Percentiles rank a stretch among this genome's conserved stretches.
These are phyloP conservation scores for Sclerotinia spermophila DNA, from an alignment of 2,329 filamentous ascomycete genomes.

Conservation along the genomic window DNA sequence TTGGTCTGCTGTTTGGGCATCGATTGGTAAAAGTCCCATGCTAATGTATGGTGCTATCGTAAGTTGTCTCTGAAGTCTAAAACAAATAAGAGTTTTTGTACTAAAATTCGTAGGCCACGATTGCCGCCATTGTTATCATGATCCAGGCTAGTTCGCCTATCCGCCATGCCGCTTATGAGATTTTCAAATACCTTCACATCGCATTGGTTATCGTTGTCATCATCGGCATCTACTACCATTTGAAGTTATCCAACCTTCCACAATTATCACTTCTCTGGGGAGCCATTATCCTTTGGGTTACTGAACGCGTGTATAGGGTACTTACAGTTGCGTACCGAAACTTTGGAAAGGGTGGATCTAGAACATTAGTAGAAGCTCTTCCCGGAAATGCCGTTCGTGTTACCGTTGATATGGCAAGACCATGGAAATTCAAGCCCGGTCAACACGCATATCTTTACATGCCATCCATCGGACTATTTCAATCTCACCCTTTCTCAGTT, in stretches of 20 bases:
- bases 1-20: constrained; percentile 46
- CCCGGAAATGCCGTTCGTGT: constrained; percentile 72
- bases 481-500: constrained; percentile 76
- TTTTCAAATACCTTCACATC: constrained; percentile 72
- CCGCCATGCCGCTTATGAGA: constrained; percentile 76
- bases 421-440: constrained; percentile 72
- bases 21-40: constrained; percentile 42
- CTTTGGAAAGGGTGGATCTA: constrained; percentile 61
- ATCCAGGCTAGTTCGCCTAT: constrained; percentile 68
- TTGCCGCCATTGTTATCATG: constrained; percentile 58
- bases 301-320: constrained; percentile 60
- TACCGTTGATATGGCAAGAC: constrained; percentile 69
- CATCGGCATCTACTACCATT: constrained; percentile 64
- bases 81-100: too few relatives aligned
- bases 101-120: constrained; percentile 46
- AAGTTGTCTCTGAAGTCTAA: constrained; percentile 36
- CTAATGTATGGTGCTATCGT: constrained; percentile 61
- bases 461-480: constrained; percentile 66
- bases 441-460: constrained; percentile 80
- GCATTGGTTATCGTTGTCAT: constrained; percentile 56
- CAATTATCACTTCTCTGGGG: constrained; percentile 58
- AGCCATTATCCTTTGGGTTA: constrained; percentile 63
- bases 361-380: constrained; percentile 68
- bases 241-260: constrained; percentile 51
- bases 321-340: constrained; percentile 62